Conservation (phyloP, 202 grass and related monocot species). For the Musa balbisiana region DNA sequence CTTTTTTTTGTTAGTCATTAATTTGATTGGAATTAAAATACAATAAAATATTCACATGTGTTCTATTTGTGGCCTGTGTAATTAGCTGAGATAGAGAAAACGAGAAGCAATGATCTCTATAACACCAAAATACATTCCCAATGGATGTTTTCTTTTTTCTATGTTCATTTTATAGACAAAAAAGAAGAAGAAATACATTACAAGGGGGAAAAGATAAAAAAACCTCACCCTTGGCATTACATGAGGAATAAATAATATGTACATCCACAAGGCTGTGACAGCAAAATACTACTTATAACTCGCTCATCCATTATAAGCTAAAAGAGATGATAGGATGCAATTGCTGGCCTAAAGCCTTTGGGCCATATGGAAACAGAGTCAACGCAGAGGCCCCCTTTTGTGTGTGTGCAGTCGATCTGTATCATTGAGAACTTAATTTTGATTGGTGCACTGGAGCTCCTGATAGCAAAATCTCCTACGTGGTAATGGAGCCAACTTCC, state of each 20-base stretch:
- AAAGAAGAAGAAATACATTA: background rate
- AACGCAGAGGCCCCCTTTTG: slow-evolving; percentile 12
- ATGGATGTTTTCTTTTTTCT: background rate
- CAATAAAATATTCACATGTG: too few species aligned
- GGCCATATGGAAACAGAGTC: slow-evolving; percentile 7
- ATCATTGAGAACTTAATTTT: slow-evolving; percentile 15
- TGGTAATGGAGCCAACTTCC: slow-evolving; percentile 12
- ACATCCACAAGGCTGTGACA: background rate
- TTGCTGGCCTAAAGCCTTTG: background rate
- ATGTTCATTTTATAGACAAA: background rate
- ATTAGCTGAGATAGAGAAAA: too few species aligned
- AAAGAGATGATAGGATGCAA: background rate
- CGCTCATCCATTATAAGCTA: background rate
- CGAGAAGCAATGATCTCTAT: background rate
- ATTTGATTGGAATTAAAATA: too few species aligned
- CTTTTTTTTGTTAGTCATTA: too few species aligned
- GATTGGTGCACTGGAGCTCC: background rate
- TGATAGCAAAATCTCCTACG: slow-evolving; percentile 9
- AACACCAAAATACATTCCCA: background rate
- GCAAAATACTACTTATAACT: background rate
- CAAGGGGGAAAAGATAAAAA: background rate
- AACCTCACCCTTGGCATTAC: background rate
- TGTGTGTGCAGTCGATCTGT: slow-evolving; percentile 19
- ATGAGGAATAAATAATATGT: background rate
- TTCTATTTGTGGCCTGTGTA: too few species aligned